A percentile compares a stretch with the other conserved stretches of the same genome.
These are phyloP conservation scores for Globisporangium emineosum DNA, from an alignment of 352 stramenopile species.

Conservation along the genomic window DNA sequence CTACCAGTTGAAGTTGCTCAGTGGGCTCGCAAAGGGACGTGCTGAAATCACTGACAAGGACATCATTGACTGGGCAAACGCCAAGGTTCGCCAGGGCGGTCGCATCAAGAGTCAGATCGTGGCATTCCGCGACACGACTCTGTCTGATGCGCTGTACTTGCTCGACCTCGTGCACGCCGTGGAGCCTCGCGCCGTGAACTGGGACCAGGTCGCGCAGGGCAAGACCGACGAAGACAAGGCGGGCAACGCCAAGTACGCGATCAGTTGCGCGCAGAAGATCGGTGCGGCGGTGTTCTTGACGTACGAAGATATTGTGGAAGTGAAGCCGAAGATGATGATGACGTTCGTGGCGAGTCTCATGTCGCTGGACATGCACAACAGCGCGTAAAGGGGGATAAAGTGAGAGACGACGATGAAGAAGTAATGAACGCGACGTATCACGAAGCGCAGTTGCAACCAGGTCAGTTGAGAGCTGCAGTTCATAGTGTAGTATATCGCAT, in stretches of 20 bases:
- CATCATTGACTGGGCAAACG: slow-evolving; percentile 83
- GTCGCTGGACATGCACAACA: slow-evolving; percentile 73
- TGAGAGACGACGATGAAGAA: neutral
- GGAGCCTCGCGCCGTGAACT: slow-evolving; percentile 87
- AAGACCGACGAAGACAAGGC: slow-evolving; percentile 79
- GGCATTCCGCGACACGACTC: slow-evolving; percentile 76
- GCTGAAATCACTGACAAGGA: slow-evolving; percentile 76
- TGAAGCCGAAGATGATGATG: slow-evolving; percentile 93
- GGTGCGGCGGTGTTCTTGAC: slow-evolving; percentile 91
- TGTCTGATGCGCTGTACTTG: slow-evolving; percentile 82
- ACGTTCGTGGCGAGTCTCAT: slow-evolving; percentile 86
- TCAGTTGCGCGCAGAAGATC: slow-evolving; percentile 92
- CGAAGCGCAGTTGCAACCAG: neutral
- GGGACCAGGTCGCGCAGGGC: slow-evolving; percentile 73
- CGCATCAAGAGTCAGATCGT: slow-evolving; percentile 74
- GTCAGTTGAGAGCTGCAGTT: too few relatives aligned
- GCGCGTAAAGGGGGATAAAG: slow-evolving; percentile 5
- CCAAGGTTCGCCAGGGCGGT: slow-evolving; percentile 72
- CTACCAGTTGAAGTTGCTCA: slow-evolving; percentile 87
- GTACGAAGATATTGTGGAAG: slow-evolving; percentile 93
- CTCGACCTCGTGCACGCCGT: slow-evolving; percentile 87
- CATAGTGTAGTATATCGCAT: too few relatives aligned
- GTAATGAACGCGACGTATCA: neutral
- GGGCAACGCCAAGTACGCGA: slow-evolving; percentile 91
- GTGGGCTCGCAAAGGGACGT: slow-evolving; percentile 41